A percentile compares a stretch with the other conserved stretches of the same genome.
Evolutionary conservation across 352 stramenopile species (phyloP).

Genomic region (Phytophthora vignae): DNA sequence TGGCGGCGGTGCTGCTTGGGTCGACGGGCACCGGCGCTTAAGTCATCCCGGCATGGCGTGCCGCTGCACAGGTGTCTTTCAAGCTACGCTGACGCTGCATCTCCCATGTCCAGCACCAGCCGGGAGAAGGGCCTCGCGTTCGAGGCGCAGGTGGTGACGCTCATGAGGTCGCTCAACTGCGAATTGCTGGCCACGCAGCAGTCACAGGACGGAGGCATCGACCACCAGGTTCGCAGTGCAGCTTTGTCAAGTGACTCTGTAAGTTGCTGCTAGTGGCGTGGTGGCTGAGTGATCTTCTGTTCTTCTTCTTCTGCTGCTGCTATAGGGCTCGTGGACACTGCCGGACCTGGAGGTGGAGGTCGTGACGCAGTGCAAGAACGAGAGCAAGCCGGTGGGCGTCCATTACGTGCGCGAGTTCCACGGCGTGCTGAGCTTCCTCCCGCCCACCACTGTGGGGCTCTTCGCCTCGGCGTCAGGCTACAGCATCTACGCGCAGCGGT

Average conservation of each 20-base stretch:
- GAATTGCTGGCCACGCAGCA: slow-evolving; percentile 62
- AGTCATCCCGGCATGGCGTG: not conserved
- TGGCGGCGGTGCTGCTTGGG: slow-evolving; percentile 9
- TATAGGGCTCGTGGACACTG: slow-evolving; percentile 68
- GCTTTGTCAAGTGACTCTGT: not conserved
- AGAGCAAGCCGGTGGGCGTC: slow-evolving; percentile 72
- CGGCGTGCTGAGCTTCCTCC: slow-evolving; percentile 63
- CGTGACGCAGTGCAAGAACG: slow-evolving; percentile 87
- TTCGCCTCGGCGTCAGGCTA: slow-evolving; percentile 82
- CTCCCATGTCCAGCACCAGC: slow-evolving; percentile 12
- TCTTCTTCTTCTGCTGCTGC: not conserved
- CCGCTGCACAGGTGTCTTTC: slow-evolving; percentile 22
- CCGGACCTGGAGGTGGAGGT: slow-evolving; percentile 70
- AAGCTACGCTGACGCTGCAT: not conserved
- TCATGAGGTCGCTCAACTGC: slow-evolving; percentile 65
- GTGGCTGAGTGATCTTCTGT: not conserved
- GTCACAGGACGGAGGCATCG: slow-evolving; percentile 78
- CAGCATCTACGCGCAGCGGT: slow-evolving; percentile 81
- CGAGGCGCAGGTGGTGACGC: slow-evolving; percentile 63
- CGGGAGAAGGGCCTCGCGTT: slow-evolving; percentile 68
- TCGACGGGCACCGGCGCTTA: not conserved
- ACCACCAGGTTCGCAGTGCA: slow-evolving; percentile 52
- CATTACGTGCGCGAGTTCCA: slow-evolving; percentile 80
- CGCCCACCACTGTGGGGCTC: slow-evolving; percentile 55
- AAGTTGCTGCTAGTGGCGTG: not conserved